Percentiles rank a stretch among this genome's conserved stretches.
phyloP scores from a whole-genome alignment of 1,284 basidiomycete genomes.

The Puccinia brachypodii region DNA sequence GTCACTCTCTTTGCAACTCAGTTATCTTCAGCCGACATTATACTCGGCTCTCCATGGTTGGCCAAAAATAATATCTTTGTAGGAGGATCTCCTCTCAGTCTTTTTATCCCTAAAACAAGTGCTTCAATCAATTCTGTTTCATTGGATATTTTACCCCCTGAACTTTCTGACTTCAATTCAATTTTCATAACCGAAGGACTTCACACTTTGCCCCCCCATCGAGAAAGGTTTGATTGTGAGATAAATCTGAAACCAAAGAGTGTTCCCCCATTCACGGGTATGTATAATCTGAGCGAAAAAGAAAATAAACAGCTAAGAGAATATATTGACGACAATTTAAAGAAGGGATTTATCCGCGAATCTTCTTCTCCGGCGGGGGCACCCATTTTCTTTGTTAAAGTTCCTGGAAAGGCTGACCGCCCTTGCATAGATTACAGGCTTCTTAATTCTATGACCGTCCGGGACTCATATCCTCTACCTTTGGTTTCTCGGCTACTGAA shows the following conservation, averaged over 20 bases:
- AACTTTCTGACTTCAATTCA: too few relatives aligned
- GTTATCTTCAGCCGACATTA: background rate
- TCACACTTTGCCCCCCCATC: too few relatives aligned
- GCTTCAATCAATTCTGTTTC: too few relatives aligned
- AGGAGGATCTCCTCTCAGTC: background rate
- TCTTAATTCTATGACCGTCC: background rate
- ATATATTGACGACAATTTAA: too few relatives aligned
- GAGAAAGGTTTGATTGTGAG: too few relatives aligned
- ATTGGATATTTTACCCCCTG: too few relatives aligned
- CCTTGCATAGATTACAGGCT: slow-evolving; percentile 13
- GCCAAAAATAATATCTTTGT: background rate
- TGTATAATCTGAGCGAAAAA: too few relatives aligned
- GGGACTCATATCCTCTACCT: background rate
- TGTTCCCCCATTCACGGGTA: too few relatives aligned
- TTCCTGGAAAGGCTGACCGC: slow-evolving; percentile 31
- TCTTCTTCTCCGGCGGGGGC: slow-evolving; percentile 11
- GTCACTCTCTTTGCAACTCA: background rate
- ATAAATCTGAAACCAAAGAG: too few relatives aligned
- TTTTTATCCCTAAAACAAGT: background rate
- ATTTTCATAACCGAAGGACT: too few relatives aligned
- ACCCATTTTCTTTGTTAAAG: slow-evolving; percentile 17
- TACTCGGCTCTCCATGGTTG: background rate
- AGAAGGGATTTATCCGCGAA: slow-evolving; percentile 7
- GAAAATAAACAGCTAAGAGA: background rate
- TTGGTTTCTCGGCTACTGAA: background rate